Base-by-base conservation (phyloP, 805 yeast genomes). In the Ogataea saltuana region DNA sequence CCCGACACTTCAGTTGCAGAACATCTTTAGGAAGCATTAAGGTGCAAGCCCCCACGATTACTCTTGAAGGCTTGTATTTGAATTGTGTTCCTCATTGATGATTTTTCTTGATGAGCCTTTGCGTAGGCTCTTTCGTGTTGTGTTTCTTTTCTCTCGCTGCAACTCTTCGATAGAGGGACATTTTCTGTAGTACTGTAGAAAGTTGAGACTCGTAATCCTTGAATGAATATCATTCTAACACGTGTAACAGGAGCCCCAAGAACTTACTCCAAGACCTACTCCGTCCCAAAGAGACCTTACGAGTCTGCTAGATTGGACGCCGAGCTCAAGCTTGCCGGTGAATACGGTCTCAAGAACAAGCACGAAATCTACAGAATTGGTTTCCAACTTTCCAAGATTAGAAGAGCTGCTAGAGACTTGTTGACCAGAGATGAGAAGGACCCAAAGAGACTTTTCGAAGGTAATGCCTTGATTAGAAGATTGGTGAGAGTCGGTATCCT, bases 361-460 rank as follows among this genome's bases (percentile, higher is more conserved):
- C 88, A 95, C 75, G 99, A 93, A 80, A 88, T 93, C 75, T 93
- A 93, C 95, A 89, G 99, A 86, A 90, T 93, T 74, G 95, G 95
- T 75, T 88, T 86, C 84, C 98, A 93, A 81, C 87, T 93, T 70
- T 93, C 99, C 58, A 93, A 93, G 85, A 91, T 93, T 73, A 90
- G 99, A 82, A 89, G 99, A 82, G 99, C 99, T 75, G 99, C 99
- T 71, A 96, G 99, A 86, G 98, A 93, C 71, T 81, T 93, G 69
- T 85, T 93, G 77, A 93, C 99, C 82, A 89, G 97, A 82, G 99
- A 93, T 70, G 99, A 93, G 83, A 93, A 93, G 85, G 99, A 93
- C 78, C 97, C 96, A 85, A 93, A 90, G 88, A 89, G 99, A 82
- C 85, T 93, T 70, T 93, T 93, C 83, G 99, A 93, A 80, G 99